phyloP scores from a whole-genome alignment of 2,329 filamentous ascomycete genomes.

The Biscogniauxia mediterranea region DNA sequence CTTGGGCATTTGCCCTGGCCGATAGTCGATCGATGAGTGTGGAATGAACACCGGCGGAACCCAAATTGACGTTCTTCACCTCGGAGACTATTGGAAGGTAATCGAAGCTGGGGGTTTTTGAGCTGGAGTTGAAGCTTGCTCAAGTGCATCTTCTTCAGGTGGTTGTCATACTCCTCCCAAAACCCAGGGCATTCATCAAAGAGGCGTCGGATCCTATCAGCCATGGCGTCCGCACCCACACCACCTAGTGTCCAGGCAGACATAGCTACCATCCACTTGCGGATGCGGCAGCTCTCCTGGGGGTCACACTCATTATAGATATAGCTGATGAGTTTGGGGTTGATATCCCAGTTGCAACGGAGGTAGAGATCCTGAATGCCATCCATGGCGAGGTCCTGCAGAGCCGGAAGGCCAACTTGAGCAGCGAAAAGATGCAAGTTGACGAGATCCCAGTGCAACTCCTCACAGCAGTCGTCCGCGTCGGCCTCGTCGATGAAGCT shows the following conservation, averaged over 20 bases:
- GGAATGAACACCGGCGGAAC: slow-evolving; percentile 61
- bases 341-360: slow-evolving; percentile 57
- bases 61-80: slow-evolving; percentile 58
- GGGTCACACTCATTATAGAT: slow-evolving; percentile 55
- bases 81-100: slow-evolving; percentile 53
- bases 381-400: slow-evolving; percentile 59
- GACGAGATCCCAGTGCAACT: slow-evolving; percentile 55
- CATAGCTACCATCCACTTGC: slow-evolving; percentile 61
- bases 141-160: slow-evolving; percentile 51
- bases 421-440: slow-evolving; percentile 58
- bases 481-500: slow-evolving; percentile 29
- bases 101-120: slow-evolving; percentile 61
- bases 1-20: slow-evolving; percentile 56
- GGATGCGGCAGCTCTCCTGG: slow-evolving; percentile 48
- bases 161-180: slow-evolving; percentile 48
- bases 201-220: slow-evolving; percentile 41
- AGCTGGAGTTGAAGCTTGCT: slow-evolving; percentile 51
- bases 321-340: slow-evolving; percentile 48
- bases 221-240: slow-evolving; percentile 26
- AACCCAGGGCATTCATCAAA: slow-evolving; percentile 47
- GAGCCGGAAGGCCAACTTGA: slow-evolving; percentile 44
- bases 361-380: slow-evolving; percentile 59
- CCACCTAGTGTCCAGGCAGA: slow-evolving; percentile 53
- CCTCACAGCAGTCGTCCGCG: slow-evolving; percentile 29
- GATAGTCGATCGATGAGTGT: slow-evolving; percentile 54